Conservation (phyloP, 768 basidiomycete species). For the Leccinum aurantiacum region DNA sequence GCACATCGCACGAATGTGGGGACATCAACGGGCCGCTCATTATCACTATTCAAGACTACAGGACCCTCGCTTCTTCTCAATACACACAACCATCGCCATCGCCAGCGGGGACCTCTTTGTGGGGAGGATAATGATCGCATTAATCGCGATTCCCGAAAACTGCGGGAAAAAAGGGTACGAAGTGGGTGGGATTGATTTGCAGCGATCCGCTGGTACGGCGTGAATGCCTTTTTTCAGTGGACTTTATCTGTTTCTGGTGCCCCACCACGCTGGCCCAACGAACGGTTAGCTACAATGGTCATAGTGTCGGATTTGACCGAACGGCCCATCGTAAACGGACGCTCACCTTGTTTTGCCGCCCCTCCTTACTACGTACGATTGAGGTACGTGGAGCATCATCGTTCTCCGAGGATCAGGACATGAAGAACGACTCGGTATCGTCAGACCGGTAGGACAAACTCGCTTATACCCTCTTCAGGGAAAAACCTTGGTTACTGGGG, state of each 20-base stretch:
- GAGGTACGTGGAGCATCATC: not conserved
- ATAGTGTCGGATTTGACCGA: constrained; percentile 4
- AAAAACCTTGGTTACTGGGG: not conserved
- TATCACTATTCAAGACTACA: not conserved
- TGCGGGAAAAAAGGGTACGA: not conserved
- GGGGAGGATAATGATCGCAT: not conserved
- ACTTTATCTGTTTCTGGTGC: not conserved
- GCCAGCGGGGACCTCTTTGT: not conserved
- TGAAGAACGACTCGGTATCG: not conserved
- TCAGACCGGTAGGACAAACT: not conserved
- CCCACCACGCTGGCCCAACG: not conserved
- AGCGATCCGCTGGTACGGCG: not conserved
- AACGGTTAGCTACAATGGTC: constrained; percentile 5
- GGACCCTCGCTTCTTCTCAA: not conserved
- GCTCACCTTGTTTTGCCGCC: constrained; percentile 1
- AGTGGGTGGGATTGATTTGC: not conserved
- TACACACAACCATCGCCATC: not conserved
- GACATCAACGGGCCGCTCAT: not conserved
- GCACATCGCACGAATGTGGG: not conserved
- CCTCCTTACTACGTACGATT: not conserved
- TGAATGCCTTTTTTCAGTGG: constrained; percentile 2
- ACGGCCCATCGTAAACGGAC: not conserved
- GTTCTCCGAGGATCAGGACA: constrained; percentile 13
- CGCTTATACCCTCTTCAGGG: not conserved
- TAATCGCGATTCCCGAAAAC: not conserved